phyloP scores from a whole-genome alignment of 2,329 filamentous ascomycete genomes.

The Alternaria ethzedia region DNA sequence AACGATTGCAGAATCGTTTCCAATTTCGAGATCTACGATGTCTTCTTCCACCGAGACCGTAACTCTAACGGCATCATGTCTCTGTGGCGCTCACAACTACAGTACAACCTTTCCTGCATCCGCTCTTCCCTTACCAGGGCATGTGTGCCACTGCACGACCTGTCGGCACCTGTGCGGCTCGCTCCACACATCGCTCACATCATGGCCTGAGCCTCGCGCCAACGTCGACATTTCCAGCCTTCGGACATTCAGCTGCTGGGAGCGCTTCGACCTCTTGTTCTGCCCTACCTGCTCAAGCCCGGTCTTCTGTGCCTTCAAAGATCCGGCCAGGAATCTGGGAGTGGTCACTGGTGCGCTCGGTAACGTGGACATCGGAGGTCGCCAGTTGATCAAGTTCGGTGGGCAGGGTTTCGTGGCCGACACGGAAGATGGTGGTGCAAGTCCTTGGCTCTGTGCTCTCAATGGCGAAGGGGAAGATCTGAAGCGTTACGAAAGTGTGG shows the following conservation, averaged over 20 bases:
- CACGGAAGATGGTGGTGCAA: constrained; percentile 61
- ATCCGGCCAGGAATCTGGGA: constrained; percentile 27
- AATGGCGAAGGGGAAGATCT: constrained; percentile 43
- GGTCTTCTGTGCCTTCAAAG: constrained; percentile 51
- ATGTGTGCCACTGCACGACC: constrained; percentile 59
- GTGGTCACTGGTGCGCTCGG: constrained; percentile 51
- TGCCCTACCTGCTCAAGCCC: constrained; percentile 54
- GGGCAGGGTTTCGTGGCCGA: constrained; percentile 58
- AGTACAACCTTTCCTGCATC: constrained; percentile 40
- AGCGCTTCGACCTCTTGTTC: constrained; percentile 46
- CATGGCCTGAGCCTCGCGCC: constrained; percentile 48
- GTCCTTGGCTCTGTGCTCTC: constrained; percentile 52
- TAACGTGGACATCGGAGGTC: constrained; percentile 31
- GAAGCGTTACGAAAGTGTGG: constrained; percentile 21
- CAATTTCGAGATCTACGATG: neutral
- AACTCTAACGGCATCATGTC: constrained; percentile 51
- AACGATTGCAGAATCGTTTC: neutral
- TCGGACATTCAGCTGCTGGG: constrained; percentile 48
- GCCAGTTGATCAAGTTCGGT: constrained; percentile 33
- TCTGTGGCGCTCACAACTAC: constrained; percentile 56
- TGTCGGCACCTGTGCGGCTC: constrained; percentile 57
- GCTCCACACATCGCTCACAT: constrained; percentile 47
- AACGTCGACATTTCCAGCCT: constrained; percentile 42
- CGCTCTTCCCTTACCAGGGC: constrained; percentile 51
- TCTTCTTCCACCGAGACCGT: constrained; percentile 17